Evolutionary conservation across 768 basidiomycete genomes (phyloP).

Genomic region (Boletus edulis): DNA sequence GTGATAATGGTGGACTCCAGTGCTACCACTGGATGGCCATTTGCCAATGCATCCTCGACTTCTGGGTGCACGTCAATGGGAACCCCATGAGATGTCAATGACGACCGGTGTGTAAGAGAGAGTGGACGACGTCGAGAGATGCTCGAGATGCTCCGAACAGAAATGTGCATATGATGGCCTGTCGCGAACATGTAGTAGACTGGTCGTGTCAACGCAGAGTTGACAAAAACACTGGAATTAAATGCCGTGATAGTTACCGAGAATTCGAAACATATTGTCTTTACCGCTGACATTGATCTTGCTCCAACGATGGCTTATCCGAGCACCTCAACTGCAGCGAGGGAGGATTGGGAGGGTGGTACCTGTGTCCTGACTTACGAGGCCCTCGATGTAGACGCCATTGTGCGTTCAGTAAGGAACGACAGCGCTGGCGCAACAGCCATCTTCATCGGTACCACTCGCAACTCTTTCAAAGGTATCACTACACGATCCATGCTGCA

Average conservation of each 20-base stretch:
- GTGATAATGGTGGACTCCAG: conserved; percentile 92
- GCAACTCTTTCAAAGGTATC: conserved; percentile 80
- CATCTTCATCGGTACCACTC: conserved; percentile 81
- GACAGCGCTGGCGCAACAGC: conserved; percentile 69
- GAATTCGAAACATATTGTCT: background rate
- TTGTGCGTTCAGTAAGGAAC: conserved; percentile 62
- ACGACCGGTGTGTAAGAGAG: background rate
- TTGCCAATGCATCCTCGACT: conserved; percentile 73
- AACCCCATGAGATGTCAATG: conserved; percentile 4
- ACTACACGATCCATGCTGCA: background rate
- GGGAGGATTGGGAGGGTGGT: conserved; percentile 22
- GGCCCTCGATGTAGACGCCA: conserved; percentile 52
- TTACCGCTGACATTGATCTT: background rate
- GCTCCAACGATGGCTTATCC: conserved; percentile 20
- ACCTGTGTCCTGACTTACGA: conserved; percentile 57
- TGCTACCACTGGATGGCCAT: conserved; percentile 73
- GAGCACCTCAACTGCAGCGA: conserved; percentile 25
- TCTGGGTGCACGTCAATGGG: conserved; percentile 79
- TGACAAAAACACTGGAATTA: no score
- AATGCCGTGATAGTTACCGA: no score
- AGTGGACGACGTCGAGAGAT: conserved; percentile 1
- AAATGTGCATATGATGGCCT: background rate
- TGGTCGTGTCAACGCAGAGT: no score
- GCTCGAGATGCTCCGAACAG: background rate
- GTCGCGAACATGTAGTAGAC: conserved; percentile 15